phyloP scores from a whole-genome alignment of 2,329 filamentous ascomycete species.

The Aspergillus novofumigatus region DNA sequence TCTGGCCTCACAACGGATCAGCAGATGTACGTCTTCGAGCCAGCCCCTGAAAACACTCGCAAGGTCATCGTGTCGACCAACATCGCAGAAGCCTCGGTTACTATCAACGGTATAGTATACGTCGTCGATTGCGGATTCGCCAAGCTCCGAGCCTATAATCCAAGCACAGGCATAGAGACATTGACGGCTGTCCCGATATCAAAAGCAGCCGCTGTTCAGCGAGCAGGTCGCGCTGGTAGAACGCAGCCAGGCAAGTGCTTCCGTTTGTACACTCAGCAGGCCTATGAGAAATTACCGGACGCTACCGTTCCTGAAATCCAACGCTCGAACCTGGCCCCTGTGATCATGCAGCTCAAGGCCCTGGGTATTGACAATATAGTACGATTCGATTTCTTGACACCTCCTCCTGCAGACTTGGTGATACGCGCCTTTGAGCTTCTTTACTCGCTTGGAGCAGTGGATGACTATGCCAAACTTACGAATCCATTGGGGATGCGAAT shows the following conservation, averaged over 20 bases:
- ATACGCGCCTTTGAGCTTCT: conserved; percentile 82
- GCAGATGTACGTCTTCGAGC: conserved; percentile 93
- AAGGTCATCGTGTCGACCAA: conserved; percentile 95
- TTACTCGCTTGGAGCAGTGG: conserved; percentile 79
- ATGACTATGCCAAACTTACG: conserved; percentile 86
- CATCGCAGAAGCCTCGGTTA: conserved; percentile 93
- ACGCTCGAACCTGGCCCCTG: conserved; percentile 81
- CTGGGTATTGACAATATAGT: conserved; percentile 92
- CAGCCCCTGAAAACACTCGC: conserved; percentile 71
- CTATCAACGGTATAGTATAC: conserved; percentile 85
- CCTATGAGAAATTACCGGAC: conserved; percentile 62
- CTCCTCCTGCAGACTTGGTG: conserved; percentile 80
- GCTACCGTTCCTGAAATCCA: conserved; percentile 86
- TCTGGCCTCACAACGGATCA: conserved; percentile 85
- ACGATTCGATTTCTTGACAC: conserved; percentile 81
- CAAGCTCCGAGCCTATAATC: conserved; percentile 82
- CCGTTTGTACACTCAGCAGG: conserved; percentile 78
- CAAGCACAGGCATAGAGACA: conserved; percentile 79
- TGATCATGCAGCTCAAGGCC: conserved; percentile 87
- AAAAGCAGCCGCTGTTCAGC: conserved; percentile 87
- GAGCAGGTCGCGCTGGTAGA: conserved; percentile 83
- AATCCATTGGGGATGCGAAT: conserved; percentile 82
- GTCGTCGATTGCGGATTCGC: conserved; percentile 90
- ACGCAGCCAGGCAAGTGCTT: conserved; percentile 92
- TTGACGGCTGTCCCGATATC: conserved; percentile 78